Evolutionary conservation across 2,329 filamentous ascomycete genomes (phyloP), one percentile per base, ranked within the genome.

Genomic region (Periconia sp.): DNA sequence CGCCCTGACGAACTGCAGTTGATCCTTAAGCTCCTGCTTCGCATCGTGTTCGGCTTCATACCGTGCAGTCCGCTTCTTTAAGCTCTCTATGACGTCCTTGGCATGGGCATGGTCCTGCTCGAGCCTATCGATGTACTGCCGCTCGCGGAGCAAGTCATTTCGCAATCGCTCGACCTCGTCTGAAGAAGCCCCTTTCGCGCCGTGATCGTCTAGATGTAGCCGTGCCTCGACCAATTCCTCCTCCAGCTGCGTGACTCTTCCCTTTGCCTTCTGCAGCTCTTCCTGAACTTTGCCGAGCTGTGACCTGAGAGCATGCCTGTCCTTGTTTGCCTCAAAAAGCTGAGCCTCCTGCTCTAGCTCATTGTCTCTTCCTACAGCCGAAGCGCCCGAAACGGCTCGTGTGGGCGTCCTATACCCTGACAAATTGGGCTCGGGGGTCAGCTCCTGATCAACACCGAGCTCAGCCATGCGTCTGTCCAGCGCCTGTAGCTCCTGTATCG

Each of bases 261-360:
- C 64, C 18, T 69, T 65, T 12, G 71, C 63, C 13, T 68, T 65
- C 40, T 73, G 68, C 21, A 78, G 47, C 36, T 78, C 74, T 21
- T 63, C 64, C 36, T 70, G 65, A n/a, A 72, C 56, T 19, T 71
- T 69, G 4, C 50, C 57, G 31, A 76, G 58, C 39, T 70, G 70
- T 2, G 60, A 63, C 45, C 73, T 69, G 22, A 78, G 50, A 22
- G 72, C 69, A 39, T 73, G 63, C 36, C 75, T 73, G 17, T 73
- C 72, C 37, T 73, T 73, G 50, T 75, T 74, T 6, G 74, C 74
- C 48, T 75, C 71, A 45, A 79, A 70, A 5, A 79, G 57, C 46
- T 75, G 72, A 41, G 77, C 76, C 50, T 79, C 76, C 36, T 74
- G 71, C 57, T 79, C 75, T 24, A 79, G 59, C 41, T 75, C 70